These are phyloP conservation scores for Centaurea solstitialis DNA, from an alignment of 129 eudicot species.

Conservation along the genomic window DNA sequence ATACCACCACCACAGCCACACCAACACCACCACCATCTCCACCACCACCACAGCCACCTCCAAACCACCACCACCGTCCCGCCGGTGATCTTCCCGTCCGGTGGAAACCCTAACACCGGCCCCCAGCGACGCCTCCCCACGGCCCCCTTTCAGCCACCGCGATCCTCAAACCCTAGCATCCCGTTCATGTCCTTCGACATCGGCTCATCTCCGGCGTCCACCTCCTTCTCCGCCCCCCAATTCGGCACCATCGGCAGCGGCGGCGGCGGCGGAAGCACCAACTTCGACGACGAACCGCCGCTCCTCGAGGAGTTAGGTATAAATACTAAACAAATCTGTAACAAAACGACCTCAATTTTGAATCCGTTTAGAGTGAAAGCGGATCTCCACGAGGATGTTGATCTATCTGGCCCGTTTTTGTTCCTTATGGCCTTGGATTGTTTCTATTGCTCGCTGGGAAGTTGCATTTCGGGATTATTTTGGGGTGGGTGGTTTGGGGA, in stretches of 20 bases:
- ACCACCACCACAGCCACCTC: too few relatives aligned
- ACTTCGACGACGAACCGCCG: conserved; percentile 95
- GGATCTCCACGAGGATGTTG: conserved; percentile 85
- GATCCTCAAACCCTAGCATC: conserved; percentile 53
- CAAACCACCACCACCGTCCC: too few relatives aligned
- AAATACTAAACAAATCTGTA: too few relatives aligned
- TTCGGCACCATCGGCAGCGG: conserved; percentile 43
- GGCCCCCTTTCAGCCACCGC: too few relatives aligned
- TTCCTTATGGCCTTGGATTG: conserved; percentile 75
- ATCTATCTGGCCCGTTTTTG: conserved; percentile 76
- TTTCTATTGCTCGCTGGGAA: conserved; percentile 88
- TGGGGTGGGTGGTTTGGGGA: conserved; percentile 93
- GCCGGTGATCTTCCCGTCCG: too few relatives aligned
- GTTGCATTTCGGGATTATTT: conserved; percentile 75
- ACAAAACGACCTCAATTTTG: too few relatives aligned
- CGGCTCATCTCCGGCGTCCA: conserved; percentile 57
- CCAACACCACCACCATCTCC: too few relatives aligned
- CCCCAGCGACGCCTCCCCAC: too few relatives aligned
- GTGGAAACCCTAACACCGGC: too few relatives aligned
- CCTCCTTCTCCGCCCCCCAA: conserved; percentile 61
- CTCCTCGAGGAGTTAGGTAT: too few relatives aligned
- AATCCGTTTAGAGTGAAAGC: too few relatives aligned
- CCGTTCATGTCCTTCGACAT: conserved; percentile 91
- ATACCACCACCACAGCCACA: too few relatives aligned
- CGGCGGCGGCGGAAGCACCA: conserved; percentile 15